Evolutionary conservation across 306 rosid species (phyloP).

Genomic region (Dryas drummondii): DNA sequence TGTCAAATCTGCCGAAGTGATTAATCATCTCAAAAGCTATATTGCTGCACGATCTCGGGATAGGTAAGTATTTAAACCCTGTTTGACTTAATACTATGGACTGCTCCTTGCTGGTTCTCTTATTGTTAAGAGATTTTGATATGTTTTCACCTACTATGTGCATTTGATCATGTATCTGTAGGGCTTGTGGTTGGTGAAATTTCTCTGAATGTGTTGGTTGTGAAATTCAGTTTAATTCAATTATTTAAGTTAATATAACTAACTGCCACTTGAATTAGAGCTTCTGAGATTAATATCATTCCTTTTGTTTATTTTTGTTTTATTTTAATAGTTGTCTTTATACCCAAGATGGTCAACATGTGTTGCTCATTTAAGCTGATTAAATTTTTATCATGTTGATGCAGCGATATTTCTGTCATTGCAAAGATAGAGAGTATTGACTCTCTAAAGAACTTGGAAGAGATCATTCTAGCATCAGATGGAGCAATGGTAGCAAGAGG

Average conservation of each 20-base stretch:
- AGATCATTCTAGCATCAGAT: constrained; percentile 82
- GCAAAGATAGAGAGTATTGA: constrained; percentile 98
- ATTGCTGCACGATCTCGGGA: constrained; percentile 76
- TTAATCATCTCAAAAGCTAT: constrained; percentile 95
- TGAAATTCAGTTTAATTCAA: not conserved
- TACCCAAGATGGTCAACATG: constrained; percentile 12
- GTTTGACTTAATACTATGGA: not conserved
- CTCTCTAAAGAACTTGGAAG: constrained; percentile 94
- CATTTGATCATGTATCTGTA: not conserved
- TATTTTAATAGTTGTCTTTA: not conserved
- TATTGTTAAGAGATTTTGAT: not conserved
- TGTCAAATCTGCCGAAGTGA: constrained; percentile 98
- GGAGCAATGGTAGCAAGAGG: constrained; percentile 99
- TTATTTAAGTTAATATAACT: not conserved
- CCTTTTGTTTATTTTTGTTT: not conserved
- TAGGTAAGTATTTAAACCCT: not conserved
- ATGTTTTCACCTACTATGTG: not conserved
- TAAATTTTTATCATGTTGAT: constrained; percentile 22
- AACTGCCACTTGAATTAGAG: not conserved
- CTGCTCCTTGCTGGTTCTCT: not conserved
- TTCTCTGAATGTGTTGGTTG: not conserved
- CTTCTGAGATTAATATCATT: not conserved
- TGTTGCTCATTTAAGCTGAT: constrained; percentile 6
- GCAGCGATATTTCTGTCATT: constrained; percentile 78
- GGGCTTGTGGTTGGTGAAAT: not conserved